phyloP scores from a whole-genome alignment of 1,284 basidiomycete genomes.

The Trichosporon inkin region DNA sequence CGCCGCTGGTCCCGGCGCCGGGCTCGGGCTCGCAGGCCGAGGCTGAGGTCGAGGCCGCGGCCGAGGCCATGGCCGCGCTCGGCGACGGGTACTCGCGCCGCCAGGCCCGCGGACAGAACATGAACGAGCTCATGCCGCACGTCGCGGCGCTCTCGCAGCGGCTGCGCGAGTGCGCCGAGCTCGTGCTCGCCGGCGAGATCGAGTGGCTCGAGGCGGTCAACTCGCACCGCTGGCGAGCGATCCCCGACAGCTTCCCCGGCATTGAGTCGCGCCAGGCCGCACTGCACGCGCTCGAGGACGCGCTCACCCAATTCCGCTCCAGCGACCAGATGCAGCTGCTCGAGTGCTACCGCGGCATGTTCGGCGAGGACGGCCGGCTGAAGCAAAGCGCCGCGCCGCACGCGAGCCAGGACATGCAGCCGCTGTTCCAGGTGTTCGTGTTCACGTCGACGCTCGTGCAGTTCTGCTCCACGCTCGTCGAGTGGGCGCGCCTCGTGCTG shows the following conservation, averaged over 20 bases:
- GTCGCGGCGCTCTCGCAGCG: constrained; percentile 53
- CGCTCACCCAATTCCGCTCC: constrained; percentile 52
- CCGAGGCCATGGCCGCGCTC: too few relatives aligned
- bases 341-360: constrained; percentile 53
- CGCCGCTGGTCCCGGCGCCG: constrained; percentile 20
- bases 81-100: too few relatives aligned
- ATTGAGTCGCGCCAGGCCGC: constrained; percentile 50
- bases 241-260: constrained; percentile 21
- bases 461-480: constrained; percentile 40
- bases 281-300: constrained; percentile 46
- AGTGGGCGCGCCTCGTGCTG: constrained; percentile 41
- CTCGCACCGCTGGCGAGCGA: constrained; percentile 53
- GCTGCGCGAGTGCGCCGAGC: constrained; percentile 51
- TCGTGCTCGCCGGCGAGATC: constrained; percentile 48
- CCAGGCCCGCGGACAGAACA: constrained; percentile 1
- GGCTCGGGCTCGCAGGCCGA: constrained; percentile 14
- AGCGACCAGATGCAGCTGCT: constrained; percentile 53
- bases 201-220: constrained; percentile 54
- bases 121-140: constrained; percentile 54
- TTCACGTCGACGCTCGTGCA: constrained; percentile 49
- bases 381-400: neutral
- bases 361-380: constrained; percentile 41
- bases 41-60: neutral
- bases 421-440: constrained; percentile 52
- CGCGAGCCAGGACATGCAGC: constrained; percentile 36